Evolutionary conservation across 495 filamentous ascomycete species (phyloP), one percentile per base, ranked within the genome.

Genomic region (Ramalina intermedia): DNA sequence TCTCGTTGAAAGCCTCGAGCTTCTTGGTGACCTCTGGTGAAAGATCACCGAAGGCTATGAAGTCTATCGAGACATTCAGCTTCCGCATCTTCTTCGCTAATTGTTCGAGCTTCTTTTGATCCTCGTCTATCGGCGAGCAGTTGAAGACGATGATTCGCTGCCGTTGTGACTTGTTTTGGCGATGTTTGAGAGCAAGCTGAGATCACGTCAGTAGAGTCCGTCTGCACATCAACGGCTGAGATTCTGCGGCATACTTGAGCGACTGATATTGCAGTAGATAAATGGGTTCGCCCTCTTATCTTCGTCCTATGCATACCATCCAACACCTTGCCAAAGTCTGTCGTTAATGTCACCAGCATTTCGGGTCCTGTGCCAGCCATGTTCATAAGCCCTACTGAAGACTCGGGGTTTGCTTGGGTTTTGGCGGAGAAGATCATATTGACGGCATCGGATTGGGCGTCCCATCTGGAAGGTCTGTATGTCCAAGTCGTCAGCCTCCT

Each of bases 61-160:
- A 86, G 59, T 98, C 91, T 58, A 98, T 85, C 46, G 79, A 83
- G 48, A 93, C 82, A 59, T 81, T 85, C 62, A 77, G 80, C 74
- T 98, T 98, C 81, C 95, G 96, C 89, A 96, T 95, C 69, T 90
- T 89, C 69, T 86, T 93, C 13, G 90, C 88, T 12, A 96, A 76
- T 61, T 87, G 89, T 52, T 94, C 75, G 0, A 98, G 75, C 13
- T 78, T 75, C 67, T 88, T 88, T 66, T 96, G 83, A 55, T 84
- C 80, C 63, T 98, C 91, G 37, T 74, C 77, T 58, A 98, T 82
- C 37, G 87, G 85, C 3, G 85, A 90, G 72, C 91, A 96, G 43
- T 85, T 87, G 67, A 98, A 96, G 17, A 87, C 87, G 62, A 98
- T 81, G 63, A 96, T 94, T 52, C 91, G 85, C 73, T 94, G 87